Percentiles rank a stretch among this genome's conserved stretches.
Conservation (phyloP, 139 green algal species). For the Chlorella sorokiniana region DNA sequence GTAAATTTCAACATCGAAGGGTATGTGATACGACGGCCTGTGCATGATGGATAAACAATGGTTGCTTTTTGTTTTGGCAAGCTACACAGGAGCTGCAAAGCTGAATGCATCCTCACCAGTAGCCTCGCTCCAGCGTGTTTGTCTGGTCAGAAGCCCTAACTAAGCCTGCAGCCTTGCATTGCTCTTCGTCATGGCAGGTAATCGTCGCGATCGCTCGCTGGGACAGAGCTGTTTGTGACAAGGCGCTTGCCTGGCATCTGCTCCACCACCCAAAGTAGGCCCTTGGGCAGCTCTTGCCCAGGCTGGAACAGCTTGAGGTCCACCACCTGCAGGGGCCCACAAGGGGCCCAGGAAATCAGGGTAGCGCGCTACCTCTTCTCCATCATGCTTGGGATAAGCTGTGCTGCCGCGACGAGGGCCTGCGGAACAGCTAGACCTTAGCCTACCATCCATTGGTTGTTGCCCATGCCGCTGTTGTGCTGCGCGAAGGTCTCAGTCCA, state of each 20-base stretch:
- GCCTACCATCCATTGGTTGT: conserved; percentile 77
- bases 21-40: too few species aligned
- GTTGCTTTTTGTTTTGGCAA: not conserved
- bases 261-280: conserved; percentile 71
- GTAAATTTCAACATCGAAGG: too few species aligned
- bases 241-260: conserved; percentile 51
- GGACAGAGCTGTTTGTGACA: too few species aligned
- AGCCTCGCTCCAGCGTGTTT: conserved; percentile 54
- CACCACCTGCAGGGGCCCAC: conserved; percentile 26
- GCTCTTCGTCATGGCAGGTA: too few species aligned
- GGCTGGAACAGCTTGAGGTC: conserved; percentile 71
- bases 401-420: not conserved
- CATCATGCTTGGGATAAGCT: not conserved
- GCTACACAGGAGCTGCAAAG: too few species aligned
- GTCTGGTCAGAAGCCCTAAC: conserved; percentile 37
- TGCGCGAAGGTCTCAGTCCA: conserved; percentile 55
- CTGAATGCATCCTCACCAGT: too few species aligned
- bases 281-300: conserved; percentile 51
- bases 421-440: not conserved
- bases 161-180: conserved; percentile 24
- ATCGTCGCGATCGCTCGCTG: too few species aligned
- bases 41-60: not conserved
- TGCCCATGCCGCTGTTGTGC: conserved; percentile 69
- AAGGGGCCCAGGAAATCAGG: too few species aligned
- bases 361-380: too few species aligned